phyloP scores from a whole-genome alignment of 2,329 filamentous ascomycete species.

The Periconia digitata region DNA sequence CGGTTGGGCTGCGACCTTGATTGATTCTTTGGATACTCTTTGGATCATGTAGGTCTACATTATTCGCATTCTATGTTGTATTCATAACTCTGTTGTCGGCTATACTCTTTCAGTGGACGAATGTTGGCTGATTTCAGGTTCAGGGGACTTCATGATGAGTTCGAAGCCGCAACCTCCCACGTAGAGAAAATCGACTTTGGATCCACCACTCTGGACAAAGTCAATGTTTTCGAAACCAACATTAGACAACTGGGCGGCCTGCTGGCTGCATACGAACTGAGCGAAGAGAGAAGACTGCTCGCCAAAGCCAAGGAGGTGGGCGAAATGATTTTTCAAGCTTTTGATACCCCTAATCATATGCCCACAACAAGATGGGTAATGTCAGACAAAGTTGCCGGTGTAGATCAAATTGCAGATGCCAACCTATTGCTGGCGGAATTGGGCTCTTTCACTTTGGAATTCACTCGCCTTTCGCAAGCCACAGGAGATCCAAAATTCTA shows the following conservation, averaged over 20 bases:
- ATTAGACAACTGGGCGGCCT: constrained; percentile 87
- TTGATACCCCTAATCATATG: constrained; percentile 94
- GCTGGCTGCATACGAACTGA: constrained; percentile 83
- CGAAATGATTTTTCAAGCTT: constrained; percentile 77
- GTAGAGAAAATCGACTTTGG: constrained; percentile 48
- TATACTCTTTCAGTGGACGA: no score
- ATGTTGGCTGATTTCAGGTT: not conserved
- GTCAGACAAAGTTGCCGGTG: constrained; percentile 39
- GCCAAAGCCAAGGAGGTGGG: constrained; percentile 78
- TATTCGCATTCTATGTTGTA: not conserved
- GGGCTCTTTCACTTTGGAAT: constrained; percentile 52
- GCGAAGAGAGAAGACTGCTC: constrained; percentile 70
- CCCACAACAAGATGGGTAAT: constrained; percentile 58
- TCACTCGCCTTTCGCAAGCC: constrained; percentile 49
- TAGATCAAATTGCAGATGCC: constrained; percentile 43
- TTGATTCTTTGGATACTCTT: constrained; percentile 50
- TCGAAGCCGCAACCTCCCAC: constrained; percentile 48
- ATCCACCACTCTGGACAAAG: constrained; percentile 36
- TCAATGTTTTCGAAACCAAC: constrained; percentile 55
- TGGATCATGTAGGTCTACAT: constrained; percentile 45
- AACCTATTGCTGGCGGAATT: constrained; percentile 50
- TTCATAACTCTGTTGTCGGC: no score
- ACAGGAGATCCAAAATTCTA: constrained; percentile 51
- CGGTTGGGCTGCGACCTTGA: constrained; percentile 51
- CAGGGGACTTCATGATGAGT: constrained; percentile 48